phyloP scores from a whole-genome alignment of 306 rosid genomes.

The Fragaria nilgerrensis region DNA sequence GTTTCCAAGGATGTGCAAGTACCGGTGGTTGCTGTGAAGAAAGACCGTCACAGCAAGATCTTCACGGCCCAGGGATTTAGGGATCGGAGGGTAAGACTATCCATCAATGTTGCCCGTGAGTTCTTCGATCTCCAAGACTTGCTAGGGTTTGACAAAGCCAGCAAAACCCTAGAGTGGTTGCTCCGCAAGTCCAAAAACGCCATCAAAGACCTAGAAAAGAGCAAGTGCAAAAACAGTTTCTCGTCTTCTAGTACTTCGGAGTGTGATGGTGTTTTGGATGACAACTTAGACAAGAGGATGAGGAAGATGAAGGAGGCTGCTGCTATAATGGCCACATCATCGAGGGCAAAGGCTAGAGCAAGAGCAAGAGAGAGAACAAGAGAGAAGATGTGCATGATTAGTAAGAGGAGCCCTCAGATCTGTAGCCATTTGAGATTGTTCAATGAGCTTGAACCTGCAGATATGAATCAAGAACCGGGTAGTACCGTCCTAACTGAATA shows the following conservation, averaged over 20 bases:
- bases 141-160: constrained; percentile 95
- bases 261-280: constrained; percentile 27
- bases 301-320: constrained; percentile 28
- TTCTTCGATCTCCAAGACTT: constrained; percentile 96
- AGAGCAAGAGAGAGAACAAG: constrained; percentile 71
- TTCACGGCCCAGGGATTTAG: constrained; percentile 86
- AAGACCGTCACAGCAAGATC: constrained; percentile 93
- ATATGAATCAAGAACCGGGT: not conserved
- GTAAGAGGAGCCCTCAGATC: constrained; percentile 29
- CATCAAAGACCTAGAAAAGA: constrained; percentile 45
- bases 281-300: constrained; percentile 17
- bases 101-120: constrained; percentile 76
- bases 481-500: not conserved
- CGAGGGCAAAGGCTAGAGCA: constrained; percentile 60
- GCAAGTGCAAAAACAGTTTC: constrained; percentile 26
- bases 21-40: constrained; percentile 32
- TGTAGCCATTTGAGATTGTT: constrained; percentile 34
- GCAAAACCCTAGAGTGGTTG: constrained; percentile 95
- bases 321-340: constrained; percentile 41
- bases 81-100: constrained; percentile 82
- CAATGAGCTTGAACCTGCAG: constrained; percentile 5
- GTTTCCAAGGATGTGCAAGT: constrained; percentile 28
- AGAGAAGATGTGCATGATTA: constrained; percentile 36
- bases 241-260: constrained; percentile 35
- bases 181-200: constrained; percentile 68